Base-by-base conservation (phyloP, 192 early-diverging fungal species). In the Dissophora globulifera region DNA sequence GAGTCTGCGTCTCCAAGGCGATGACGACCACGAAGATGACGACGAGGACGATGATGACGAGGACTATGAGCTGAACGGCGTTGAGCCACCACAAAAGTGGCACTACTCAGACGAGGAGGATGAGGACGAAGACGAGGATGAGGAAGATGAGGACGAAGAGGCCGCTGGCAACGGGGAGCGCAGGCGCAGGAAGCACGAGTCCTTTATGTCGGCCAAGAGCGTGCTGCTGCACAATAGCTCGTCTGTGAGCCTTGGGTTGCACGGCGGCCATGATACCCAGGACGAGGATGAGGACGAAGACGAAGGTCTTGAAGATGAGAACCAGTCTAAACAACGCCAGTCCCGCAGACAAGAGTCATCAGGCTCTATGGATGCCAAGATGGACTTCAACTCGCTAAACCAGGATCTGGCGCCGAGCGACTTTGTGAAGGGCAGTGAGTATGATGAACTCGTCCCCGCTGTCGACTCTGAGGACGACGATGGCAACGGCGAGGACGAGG, bases 151-250 rank as follows among this genome's bases (percentile, higher is more conserved):
- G 10, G 65, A 67, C 12, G 67, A 69, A 23, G 57, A 31, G 47
- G 40, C 42, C 20, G 26, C 45, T 10, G 8, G 17, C 15, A 30
- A 50, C 20, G 62, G 56, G 0, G 55, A 58, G 29, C 49, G 64
- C 50, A 69, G 67, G 33, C 42, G 69, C 29, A 57, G 52, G 29
- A 66, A 61, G 45, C 72, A 76, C 30, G 72, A 76, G 35, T 67
- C 63, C 0, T 76, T 76, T 40, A 76, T 76, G 72, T 76, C 72
- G 2, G 72, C 72, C 43, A 76, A 76, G 63, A 66, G 62, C n/a
- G 52, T 61, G 6, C 35, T 58, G 42, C 43, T 58, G 42, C 50
- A 41, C 22, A 62, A 66, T 35, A 50, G 62, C 31, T 76, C 72
- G 7, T 41, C 72, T 31, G 72, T 67, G 25, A 76, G 72, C 23